Evolutionary conservation across 805 yeast genomes (phyloP), one percentile per base, ranked within the genome.

Genomic region (Gaillardinia entomophila): DNA sequence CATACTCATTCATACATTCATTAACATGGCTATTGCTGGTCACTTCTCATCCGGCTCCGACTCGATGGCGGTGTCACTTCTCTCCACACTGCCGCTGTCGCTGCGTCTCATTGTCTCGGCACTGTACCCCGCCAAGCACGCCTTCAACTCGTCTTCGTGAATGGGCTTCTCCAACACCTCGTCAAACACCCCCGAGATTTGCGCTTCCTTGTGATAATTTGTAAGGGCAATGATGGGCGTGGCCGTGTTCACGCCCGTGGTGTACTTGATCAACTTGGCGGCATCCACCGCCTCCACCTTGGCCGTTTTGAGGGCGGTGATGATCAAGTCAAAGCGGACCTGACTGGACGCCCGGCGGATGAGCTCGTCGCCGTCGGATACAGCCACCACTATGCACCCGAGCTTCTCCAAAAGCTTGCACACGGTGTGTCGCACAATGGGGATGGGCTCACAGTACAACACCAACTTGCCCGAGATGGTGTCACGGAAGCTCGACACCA

Each of bases 401-500:
- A 79, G 51, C 32, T 70, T 67, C 38, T 77, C 85, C 36, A 90
- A 62, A 40, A 79, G 68, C 37, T 71, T 74, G 27, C 77, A 71
- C 17, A 81, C 71, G 11, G 85, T 68, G 47, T 75, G 84, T 30
- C 95, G 60, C 43, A 85, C 79, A 35, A 82, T 82, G 0, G 96
- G 92, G 38, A 85, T 84, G 2, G 92, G 87, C 47, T 87, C 96
- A 56, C 96, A 88, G 11, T 87, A 64, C 28, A 90, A 62, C 5
- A n/a, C 13, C 13, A 23, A 12, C 22, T 6, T 18, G 22, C 8
- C 22, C 22, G 22, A 18, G 22, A 6, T 10, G 22, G 6, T 24
- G 6, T n/a, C 26, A 12, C n/a, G 6, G 12, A 24, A 4, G 6
- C 4, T 26, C 13, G 27, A 25, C 5, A 5, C 16, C 27, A 14